A percentile compares a stretch with the other conserved stretches of the same genome.
Evolutionary conservation across 306 rosid genomes (phyloP).

Genomic region (Spatholobus suberectus): DNA sequence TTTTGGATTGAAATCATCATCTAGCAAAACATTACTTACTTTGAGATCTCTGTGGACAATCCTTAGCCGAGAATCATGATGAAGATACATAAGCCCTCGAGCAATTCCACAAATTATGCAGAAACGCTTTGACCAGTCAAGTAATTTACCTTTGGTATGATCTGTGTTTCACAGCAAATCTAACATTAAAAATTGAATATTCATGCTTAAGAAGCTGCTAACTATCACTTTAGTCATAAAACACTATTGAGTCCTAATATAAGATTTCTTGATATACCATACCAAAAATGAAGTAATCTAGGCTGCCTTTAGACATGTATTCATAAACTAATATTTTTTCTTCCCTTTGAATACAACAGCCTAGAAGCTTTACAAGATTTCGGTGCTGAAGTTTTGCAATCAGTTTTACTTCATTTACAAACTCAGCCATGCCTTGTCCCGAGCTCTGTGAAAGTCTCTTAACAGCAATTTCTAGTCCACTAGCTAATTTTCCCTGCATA

Average conservation of each 20-base stretch:
- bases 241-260: background rate
- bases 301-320: background rate
- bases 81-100: too few relatives aligned
- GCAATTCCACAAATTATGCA: too few relatives aligned
- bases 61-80: background rate
- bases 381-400: background rate
- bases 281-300: background rate
- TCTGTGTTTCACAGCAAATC: too few relatives aligned
- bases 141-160: too few relatives aligned
- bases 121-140: too few relatives aligned
- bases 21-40: background rate
- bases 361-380: background rate
- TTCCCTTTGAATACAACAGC: background rate
- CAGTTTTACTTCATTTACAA: background rate
- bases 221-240: background rate
- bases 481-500: background rate
- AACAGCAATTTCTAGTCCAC: too few relatives aligned
- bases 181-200: background rate
- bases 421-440: background rate
- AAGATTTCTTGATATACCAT: background rate
- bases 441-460: too few relatives aligned
- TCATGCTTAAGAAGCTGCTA: background rate
- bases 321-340: background rate
- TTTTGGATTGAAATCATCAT: background rate
- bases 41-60: background rate